These are phyloP conservation scores for Saccharomyces hybrid DNA, from an alignment of 1,139 yeast genomes.

Conservation along the genomic window DNA sequence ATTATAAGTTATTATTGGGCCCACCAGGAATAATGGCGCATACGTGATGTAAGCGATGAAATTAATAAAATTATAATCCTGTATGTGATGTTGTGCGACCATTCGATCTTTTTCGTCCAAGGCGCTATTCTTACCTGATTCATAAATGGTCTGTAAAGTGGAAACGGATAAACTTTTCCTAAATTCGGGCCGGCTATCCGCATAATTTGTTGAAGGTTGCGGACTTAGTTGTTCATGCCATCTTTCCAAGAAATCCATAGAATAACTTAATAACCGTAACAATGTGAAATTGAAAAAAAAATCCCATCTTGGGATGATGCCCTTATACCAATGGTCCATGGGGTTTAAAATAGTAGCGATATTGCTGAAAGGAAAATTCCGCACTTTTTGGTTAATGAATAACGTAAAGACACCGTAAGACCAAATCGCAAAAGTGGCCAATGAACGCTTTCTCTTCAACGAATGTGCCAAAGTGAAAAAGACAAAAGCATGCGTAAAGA, in stretches of 20 bases:
- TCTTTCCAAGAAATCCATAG: slow-evolving; percentile 56
- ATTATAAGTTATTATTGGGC: slow-evolving; percentile 88
- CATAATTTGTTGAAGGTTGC: background rate
- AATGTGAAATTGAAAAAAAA: slow-evolving; percentile 88
- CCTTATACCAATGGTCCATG: slow-evolving; percentile 54
- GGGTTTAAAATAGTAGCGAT: slow-evolving; percentile 35
- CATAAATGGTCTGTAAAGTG: slow-evolving; percentile 25
- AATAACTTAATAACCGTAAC: slow-evolving; percentile 74
- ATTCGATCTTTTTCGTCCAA: slow-evolving; percentile 60
- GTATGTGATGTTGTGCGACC: slow-evolving; percentile 50
- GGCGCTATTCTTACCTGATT: slow-evolving; percentile 20
- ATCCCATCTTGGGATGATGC: slow-evolving; percentile 88
- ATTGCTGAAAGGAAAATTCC: slow-evolving; percentile 46
- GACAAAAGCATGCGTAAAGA: slow-evolving; percentile 48
- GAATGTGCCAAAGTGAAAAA: slow-evolving; percentile 49
- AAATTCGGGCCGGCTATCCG: slow-evolving; percentile 7
- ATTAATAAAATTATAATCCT: slow-evolving; percentile 53
- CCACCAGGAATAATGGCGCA: slow-evolving; percentile 88
- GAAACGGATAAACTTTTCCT: slow-evolving; percentile 18
- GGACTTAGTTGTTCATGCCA: slow-evolving; percentile 1
- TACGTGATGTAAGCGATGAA: slow-evolving; percentile 73
- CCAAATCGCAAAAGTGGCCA: slow-evolving; percentile 52
- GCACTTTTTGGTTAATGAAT: slow-evolving; percentile 64
- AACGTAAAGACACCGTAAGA: slow-evolving; percentile 64
- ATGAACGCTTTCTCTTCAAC: slow-evolving; percentile 16